These are phyloP conservation scores for Ceratobasidium sp. DNA, from an alignment of 1,284 basidiomycete species.

Conservation along the genomic window DNA sequence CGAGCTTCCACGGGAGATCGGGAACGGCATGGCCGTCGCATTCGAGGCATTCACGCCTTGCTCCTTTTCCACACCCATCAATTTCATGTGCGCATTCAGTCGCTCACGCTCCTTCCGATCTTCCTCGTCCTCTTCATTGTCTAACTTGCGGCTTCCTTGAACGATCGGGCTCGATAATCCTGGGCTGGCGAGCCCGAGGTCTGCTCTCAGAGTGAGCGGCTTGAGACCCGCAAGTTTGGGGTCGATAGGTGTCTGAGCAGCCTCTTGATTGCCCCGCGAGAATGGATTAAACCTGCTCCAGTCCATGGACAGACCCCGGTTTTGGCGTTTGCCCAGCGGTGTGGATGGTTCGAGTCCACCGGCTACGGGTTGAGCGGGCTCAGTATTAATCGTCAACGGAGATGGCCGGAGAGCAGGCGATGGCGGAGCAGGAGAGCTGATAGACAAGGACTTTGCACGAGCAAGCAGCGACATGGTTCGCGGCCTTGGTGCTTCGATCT, in stretches of 20 bases:
- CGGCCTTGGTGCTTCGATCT: neutral
- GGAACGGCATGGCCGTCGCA: slow-evolving; percentile 41
- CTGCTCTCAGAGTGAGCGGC: slow-evolving; percentile 75
- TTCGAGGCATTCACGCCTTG: slow-evolving; percentile 52
- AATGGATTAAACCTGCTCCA: slow-evolving; percentile 78
- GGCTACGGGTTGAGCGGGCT: slow-evolving; percentile 51
- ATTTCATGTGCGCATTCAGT: slow-evolving; percentile 85
- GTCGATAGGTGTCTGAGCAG: slow-evolving; percentile 54
- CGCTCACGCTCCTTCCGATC: slow-evolving; percentile 84
- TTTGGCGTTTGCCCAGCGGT: slow-evolving; percentile 54
- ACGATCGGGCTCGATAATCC: slow-evolving; percentile 47
- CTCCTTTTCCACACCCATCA: slow-evolving; percentile 79
- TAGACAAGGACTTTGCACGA: slow-evolving; percentile 20
- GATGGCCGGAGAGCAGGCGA: slow-evolving; percentile 27
- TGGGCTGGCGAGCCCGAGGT: slow-evolving; percentile 56
- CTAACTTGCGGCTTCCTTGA: slow-evolving; percentile 67
- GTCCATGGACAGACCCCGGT: slow-evolving; percentile 78
- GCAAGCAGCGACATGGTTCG: neutral
- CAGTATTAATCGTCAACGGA: slow-evolving; percentile 26
- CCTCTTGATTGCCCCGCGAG: slow-evolving; percentile 65
- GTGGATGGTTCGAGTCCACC: slow-evolving; percentile 42
- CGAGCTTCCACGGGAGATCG: slow-evolving; percentile 46
- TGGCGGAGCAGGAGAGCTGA: slow-evolving; percentile 16
- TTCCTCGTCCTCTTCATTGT: slow-evolving; percentile 86
- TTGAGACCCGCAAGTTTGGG: slow-evolving; percentile 57